Evolutionary conservation across 306 rosid species (phyloP).

Genomic region (Begonia peltatifolia): DNA sequence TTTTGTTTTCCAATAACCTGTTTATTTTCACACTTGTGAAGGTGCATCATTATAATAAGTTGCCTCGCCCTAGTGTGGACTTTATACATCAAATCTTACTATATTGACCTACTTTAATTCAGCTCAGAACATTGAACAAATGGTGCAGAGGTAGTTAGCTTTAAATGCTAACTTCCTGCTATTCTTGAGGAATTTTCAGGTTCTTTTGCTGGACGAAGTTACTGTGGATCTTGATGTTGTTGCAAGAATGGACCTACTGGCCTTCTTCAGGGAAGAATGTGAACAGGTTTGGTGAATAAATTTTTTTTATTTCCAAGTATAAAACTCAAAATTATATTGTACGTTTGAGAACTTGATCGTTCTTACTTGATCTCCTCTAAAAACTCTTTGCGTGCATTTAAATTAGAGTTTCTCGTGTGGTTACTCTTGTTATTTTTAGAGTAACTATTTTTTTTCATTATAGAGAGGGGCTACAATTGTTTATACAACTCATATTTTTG

Average conservation of each 20-base stretch:
- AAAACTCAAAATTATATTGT: too few species aligned
- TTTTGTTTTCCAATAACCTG: too few species aligned
- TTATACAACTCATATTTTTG: slow-evolving; percentile 95
- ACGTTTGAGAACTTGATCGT: too few species aligned
- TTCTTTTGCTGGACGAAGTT: slow-evolving; percentile 86
- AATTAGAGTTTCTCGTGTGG: not conserved
- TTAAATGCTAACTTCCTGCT: slow-evolving; percentile 1
- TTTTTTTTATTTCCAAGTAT: not conserved
- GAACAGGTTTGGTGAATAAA: slow-evolving; percentile 53
- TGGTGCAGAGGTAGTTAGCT: not conserved
- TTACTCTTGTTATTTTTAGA: not conserved
- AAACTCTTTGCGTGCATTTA: too few species aligned
- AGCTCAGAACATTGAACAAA: not conserved
- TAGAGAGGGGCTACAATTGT: slow-evolving; percentile 86
- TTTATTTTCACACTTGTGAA: too few species aligned
- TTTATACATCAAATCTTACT: too few species aligned
- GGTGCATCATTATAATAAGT: too few species aligned
- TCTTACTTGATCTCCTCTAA: too few species aligned
- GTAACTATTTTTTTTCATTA: slow-evolving; percentile 2
- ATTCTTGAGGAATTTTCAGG: slow-evolving; percentile 34
- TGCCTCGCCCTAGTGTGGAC: too few species aligned
- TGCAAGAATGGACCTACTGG: slow-evolving; percentile 78
- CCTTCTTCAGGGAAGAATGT: slow-evolving; percentile 85
- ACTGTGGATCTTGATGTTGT: slow-evolving; percentile 96
- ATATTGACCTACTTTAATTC: too few species aligned